Evolutionary conservation across 352 stramenopile species (phyloP).

Genomic region (Elongisporangium undulatum): DNA sequence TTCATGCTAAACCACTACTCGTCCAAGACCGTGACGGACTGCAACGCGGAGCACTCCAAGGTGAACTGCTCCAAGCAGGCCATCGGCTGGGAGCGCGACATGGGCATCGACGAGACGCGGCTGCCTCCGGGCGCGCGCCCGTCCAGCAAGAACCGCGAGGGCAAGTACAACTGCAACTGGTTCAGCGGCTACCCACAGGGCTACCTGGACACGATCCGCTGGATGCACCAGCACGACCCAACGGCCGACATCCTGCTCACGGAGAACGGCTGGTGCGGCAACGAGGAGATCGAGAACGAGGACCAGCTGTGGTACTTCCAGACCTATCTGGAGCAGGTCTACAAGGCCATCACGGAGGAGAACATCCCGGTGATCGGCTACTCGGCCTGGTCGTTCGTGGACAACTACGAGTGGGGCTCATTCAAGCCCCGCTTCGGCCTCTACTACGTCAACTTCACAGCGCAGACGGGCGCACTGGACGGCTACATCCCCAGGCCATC

Average conservation of each 20-base stretch:
- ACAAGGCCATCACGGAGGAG: constrained; percentile 37
- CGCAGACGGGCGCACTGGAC: constrained; percentile 15
- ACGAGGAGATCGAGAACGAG: constrained; percentile 45
- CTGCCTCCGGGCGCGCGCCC: constrained; percentile 55
- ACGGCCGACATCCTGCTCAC: constrained; percentile 44
- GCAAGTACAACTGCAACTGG: constrained; percentile 41
- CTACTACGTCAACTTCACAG: constrained; percentile 55
- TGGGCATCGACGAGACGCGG: constrained; percentile 52
- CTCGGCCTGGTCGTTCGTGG: constrained; percentile 78
- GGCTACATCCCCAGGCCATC: constrained; percentile 11
- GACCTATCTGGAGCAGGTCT: constrained; percentile 43
- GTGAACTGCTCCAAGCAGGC: constrained; percentile 31
- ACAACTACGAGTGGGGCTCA: constrained; percentile 27
- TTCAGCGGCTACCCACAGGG: constrained; percentile 48
- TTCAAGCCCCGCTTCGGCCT: constrained; percentile 47
- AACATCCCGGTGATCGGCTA: constrained; percentile 79
- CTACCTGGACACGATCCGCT: constrained; percentile 44
- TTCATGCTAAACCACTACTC: constrained; percentile 95
- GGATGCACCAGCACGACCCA: constrained; percentile 35
- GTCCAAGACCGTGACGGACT: constrained; percentile 60
- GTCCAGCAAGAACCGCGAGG: constrained; percentile 29
- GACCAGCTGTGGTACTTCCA: constrained; percentile 61
- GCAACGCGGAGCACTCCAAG: constrained; percentile 21
- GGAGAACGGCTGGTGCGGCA: constrained; percentile 65
- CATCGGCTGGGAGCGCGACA: constrained; percentile 42